These are phyloP conservation scores for Mycena floridula DNA, from an alignment of 768 basidiomycete genomes.

Conservation along the genomic window DNA sequence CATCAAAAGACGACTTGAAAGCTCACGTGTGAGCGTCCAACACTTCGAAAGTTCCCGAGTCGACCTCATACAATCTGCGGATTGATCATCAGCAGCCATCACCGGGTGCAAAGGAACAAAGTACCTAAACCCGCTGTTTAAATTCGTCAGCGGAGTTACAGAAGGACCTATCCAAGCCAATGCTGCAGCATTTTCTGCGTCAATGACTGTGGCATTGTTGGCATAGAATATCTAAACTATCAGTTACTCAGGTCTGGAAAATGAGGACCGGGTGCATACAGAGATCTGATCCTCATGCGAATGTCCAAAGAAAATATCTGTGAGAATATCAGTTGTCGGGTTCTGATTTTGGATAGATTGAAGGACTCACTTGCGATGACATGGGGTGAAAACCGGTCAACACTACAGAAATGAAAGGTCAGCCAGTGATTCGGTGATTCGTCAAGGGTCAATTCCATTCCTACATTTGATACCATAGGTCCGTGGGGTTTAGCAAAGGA, in stretches of 20 bases:
- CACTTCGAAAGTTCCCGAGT: slow-evolving; percentile 73
- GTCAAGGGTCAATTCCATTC: slow-evolving; percentile 1
- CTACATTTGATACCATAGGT: slow-evolving; percentile 55
- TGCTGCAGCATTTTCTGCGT: slow-evolving; percentile 47
- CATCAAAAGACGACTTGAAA: not conserved
- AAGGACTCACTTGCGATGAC: slow-evolving; percentile 65
- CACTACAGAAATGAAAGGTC: too few species aligned
- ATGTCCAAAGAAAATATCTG: slow-evolving; percentile 76
- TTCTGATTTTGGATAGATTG: slow-evolving; percentile 1
- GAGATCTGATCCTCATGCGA: slow-evolving; percentile 70
- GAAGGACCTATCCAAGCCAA: slow-evolving; percentile 56
- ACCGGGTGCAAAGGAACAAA: too few species aligned
- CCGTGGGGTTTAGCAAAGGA: slow-evolving; percentile 54
- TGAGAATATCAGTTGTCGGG: slow-evolving; percentile 10
- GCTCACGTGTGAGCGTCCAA: slow-evolving; percentile 73
- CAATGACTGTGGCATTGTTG: slow-evolving; percentile 62
- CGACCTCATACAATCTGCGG: slow-evolving; percentile 68
- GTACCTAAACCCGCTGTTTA: too few species aligned
- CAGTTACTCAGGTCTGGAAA: not conserved
- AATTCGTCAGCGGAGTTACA: too few species aligned
- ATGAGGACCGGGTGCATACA: slow-evolving; percentile 24
- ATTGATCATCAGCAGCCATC: too few species aligned
- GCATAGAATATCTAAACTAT: slow-evolving; percentile 56
- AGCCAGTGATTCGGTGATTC: slow-evolving; percentile 4
- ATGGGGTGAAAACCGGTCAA: slow-evolving; percentile 75